Conservation (phyloP, 176 grass and related monocot genomes). For the Tillandsia leiboldiana region DNA sequence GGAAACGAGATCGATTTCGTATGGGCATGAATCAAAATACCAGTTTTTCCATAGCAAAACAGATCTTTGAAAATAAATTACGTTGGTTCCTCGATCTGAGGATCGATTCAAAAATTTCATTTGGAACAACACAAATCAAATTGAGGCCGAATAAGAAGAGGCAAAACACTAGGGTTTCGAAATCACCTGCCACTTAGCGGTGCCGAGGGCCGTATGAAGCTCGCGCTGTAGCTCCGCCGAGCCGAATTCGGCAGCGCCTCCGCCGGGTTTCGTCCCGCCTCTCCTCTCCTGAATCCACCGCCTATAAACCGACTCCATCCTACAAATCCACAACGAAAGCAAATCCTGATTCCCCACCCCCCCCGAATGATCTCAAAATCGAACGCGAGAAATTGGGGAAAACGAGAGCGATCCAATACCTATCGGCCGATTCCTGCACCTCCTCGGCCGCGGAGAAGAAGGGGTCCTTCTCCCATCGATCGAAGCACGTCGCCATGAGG, state of each 20-base stretch:
- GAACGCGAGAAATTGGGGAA: not conserved
- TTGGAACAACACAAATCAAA: not conserved
- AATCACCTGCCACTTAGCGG: constrained; percentile 83
- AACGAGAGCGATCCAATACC: constrained; percentile 21
- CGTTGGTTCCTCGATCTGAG: not conserved
- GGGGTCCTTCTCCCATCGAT: constrained; percentile 91
- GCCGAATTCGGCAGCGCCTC: constrained; percentile 8
- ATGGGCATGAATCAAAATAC: not conserved
- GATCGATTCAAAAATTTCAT: not conserved
- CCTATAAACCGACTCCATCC: constrained; percentile 73
- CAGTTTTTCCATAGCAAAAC: not conserved
- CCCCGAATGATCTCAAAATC: not conserved
- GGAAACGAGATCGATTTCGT: too few relatives aligned
- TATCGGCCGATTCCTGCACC: constrained; percentile 71
- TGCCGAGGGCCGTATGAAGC: constrained; percentile 63
- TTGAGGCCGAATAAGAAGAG: not conserved
- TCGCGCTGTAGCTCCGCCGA: constrained; percentile 39
- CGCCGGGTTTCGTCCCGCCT: not conserved
- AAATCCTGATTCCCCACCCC: not conserved
- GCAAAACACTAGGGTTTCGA: not conserved
- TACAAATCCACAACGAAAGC: constrained; percentile 5
- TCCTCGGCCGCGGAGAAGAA: constrained; percentile 90
- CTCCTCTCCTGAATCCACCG: constrained; percentile 50
- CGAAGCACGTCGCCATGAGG: constrained; percentile 71
- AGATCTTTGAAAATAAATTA: not conserved